Percentiles rank a stretch among this genome's conserved stretches.
Evolutionary conservation across 345 rosid species (phyloP).

Genomic region (Acer yangbiense): DNA sequence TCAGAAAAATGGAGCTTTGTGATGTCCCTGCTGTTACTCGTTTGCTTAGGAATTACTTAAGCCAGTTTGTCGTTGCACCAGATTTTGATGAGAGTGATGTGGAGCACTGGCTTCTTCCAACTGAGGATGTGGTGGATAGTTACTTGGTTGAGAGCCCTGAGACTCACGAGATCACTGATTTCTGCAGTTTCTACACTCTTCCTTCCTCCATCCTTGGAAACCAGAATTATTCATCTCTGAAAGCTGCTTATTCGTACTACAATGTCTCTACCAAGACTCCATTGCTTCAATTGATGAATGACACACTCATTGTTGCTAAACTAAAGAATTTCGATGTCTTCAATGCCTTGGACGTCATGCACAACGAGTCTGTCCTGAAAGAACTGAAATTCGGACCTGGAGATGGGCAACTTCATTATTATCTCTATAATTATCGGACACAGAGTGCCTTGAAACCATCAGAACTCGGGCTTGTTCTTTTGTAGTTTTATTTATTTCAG

Average conservation of each 20-base stretch:
- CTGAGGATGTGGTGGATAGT: slow-evolving; percentile 76
- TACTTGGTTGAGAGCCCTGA: slow-evolving; percentile 86
- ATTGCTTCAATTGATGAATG: slow-evolving; percentile 90
- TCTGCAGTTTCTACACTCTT: slow-evolving; percentile 96
- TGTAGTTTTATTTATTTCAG: slow-evolving; percentile 38
- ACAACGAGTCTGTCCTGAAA: slow-evolving; percentile 86
- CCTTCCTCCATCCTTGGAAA: slow-evolving; percentile 94
- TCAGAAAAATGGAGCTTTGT: slow-evolving; percentile 81
- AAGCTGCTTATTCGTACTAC: slow-evolving; percentile 96
- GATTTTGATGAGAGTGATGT: slow-evolving; percentile 86
- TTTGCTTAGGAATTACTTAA: slow-evolving; percentile 69
- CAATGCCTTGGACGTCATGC: slow-evolving; percentile 91
- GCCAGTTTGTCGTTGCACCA: slow-evolving; percentile 79
- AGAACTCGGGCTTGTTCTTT: slow-evolving; percentile 87
- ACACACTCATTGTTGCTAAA: slow-evolving; percentile 75
- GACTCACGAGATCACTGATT: slow-evolving; percentile 81
- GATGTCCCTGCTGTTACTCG: slow-evolving; percentile 91
- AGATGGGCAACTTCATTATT: slow-evolving; percentile 93
- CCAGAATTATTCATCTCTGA: slow-evolving; percentile 65
- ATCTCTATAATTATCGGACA: slow-evolving; percentile 80
- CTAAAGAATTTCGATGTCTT: slow-evolving; percentile 88
- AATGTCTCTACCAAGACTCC: slow-evolving; percentile 83
- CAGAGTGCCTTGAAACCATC: slow-evolving; percentile 58
- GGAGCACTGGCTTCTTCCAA: slow-evolving; percentile 94
- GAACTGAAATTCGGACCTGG: slow-evolving; percentile 94